A percentile compares a stretch with the other conserved stretches of the same genome.
phyloP scores from a whole-genome alignment of 2,329 filamentous ascomycete genomes.

The Epichloe coenophiala region DNA sequence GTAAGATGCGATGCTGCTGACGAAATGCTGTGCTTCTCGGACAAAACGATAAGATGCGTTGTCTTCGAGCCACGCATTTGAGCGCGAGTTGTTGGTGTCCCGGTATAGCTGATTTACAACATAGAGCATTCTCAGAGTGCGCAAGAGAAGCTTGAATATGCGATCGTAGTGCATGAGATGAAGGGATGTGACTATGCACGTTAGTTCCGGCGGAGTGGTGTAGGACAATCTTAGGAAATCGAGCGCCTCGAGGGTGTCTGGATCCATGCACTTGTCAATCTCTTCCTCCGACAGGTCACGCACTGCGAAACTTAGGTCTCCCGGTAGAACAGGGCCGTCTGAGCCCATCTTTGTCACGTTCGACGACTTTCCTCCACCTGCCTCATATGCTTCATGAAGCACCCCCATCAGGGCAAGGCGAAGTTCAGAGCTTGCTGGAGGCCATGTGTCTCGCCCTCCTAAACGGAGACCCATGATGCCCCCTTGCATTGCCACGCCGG shows the following conservation, averaged over 20 bases:
- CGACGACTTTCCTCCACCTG: slow-evolving; percentile 8
- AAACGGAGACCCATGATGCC: slow-evolving; percentile 71
- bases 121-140: slow-evolving; percentile 65
- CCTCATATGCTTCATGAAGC: slow-evolving; percentile 57
- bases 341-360: slow-evolving; percentile 13
- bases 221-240: slow-evolving; percentile 87
- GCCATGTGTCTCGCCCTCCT: slow-evolving; percentile 73
- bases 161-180: slow-evolving; percentile 70
- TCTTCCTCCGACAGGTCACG: slow-evolving; percentile 67
- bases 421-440: slow-evolving; percentile 87
- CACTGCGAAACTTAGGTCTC: slow-evolving; percentile 69
- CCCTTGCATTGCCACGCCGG: slow-evolving; percentile 55
- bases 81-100: slow-evolving; percentile 35
- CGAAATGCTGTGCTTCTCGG: slow-evolving; percentile 68
- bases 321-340: slow-evolving; percentile 38
- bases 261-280: slow-evolving; percentile 71
- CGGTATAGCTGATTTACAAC: slow-evolving; percentile 54
- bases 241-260: slow-evolving; percentile 71
- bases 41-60: slow-evolving; percentile 45
- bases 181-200: slow-evolving; percentile 56
- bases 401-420: slow-evolving; percentile 78
- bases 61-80: slow-evolving; percentile 21
- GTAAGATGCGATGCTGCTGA: slow-evolving; percentile 59
- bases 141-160: slow-evolving; percentile 68
- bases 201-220: slow-evolving; percentile 57